Conservation (phyloP, 768 basidiomycete genomes). For the Boletus tylopilopsis region DNA sequence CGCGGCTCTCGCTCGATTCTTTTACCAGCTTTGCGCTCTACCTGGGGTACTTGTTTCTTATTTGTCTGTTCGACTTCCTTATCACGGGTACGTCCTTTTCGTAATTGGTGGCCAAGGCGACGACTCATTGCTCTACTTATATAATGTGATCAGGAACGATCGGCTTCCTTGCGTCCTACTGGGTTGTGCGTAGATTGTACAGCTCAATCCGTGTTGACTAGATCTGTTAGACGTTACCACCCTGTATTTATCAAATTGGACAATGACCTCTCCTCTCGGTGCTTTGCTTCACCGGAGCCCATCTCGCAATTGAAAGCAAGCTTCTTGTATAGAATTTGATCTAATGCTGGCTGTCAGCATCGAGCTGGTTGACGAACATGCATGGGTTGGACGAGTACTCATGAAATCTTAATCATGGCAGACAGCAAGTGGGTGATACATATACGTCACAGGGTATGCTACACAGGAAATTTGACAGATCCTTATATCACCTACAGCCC, state of each 20-base stretch:
- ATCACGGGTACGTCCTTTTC: constrained; percentile 60
- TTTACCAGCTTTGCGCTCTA: constrained; percentile 80
- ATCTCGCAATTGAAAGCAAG: too few relatives aligned
- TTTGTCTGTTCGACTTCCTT: constrained; percentile 82
- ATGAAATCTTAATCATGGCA: too few relatives aligned
- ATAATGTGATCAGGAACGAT: constrained; percentile 85
- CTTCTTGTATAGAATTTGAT: too few relatives aligned
- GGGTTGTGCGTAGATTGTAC: constrained; percentile 85
- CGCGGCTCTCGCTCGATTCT: constrained; percentile 81
- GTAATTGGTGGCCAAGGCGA: not conserved
- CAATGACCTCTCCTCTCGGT: not conserved
- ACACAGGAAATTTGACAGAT: not conserved
- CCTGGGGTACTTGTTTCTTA: constrained; percentile 84
- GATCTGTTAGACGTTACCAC: not conserved
- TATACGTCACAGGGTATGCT: not conserved
- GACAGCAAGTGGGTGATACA: too few relatives aligned
- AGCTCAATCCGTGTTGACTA: constrained; percentile 76
- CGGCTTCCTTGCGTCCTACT: constrained; percentile 88
- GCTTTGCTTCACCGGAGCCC: not conserved
- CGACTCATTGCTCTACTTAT: constrained; percentile 5
- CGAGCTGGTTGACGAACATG: too few relatives aligned
- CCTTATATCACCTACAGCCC: not conserved
- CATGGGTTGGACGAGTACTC: too few relatives aligned
- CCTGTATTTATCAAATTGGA: constrained; percentile 12
- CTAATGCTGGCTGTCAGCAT: too few relatives aligned